Percentiles rank a stretch among this genome's conserved stretches.
Evolutionary conservation across 1,284 basidiomycete genomes (phyloP).

Genomic region (Microbotryomycetes sp.): DNA sequence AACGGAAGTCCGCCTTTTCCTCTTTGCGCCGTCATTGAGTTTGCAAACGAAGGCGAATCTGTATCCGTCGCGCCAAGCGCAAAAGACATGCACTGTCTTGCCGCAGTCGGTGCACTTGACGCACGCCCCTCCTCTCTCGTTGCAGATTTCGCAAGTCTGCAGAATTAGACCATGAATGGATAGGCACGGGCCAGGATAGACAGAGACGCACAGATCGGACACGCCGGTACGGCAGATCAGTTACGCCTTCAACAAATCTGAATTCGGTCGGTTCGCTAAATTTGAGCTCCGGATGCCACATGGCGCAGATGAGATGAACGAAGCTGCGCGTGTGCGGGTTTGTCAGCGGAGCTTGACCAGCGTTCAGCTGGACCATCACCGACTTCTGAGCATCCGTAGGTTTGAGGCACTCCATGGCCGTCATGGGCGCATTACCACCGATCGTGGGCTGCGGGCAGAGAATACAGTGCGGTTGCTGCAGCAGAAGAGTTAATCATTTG

Average conservation of each 20-base stretch:
- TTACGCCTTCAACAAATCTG: slow-evolving; percentile 78
- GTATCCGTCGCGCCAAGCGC: slow-evolving; percentile 75
- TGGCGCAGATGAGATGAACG: slow-evolving; percentile 82
- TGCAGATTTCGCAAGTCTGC: slow-evolving; percentile 52
- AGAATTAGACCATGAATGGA: slow-evolving; percentile 32
- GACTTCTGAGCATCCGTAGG: slow-evolving; percentile 66
- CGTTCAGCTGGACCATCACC: not conserved
- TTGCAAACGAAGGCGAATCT: slow-evolving; percentile 83
- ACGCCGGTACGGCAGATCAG: slow-evolving; percentile 51
- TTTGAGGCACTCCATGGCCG: slow-evolving; percentile 68
- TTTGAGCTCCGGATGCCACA: slow-evolving; percentile 73
- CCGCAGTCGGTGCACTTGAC: slow-evolving; percentile 75
- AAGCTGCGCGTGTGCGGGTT: slow-evolving; percentile 55
- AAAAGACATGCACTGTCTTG: slow-evolving; percentile 75
- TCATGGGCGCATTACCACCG: slow-evolving; percentile 50
- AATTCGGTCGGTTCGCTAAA: slow-evolving; percentile 63
- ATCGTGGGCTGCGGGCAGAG: slow-evolving; percentile 45
- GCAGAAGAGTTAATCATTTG: not conserved
- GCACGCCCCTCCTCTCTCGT: slow-evolving; percentile 60
- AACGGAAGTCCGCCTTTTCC: slow-evolving; percentile 17
- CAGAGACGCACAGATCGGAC: slow-evolving; percentile 37
- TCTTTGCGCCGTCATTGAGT: slow-evolving; percentile 91
- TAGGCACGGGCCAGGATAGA: not conserved
- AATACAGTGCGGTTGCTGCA: slow-evolving; percentile 41
- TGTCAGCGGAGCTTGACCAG: not conserved